phyloP scores from a whole-genome alignment of 805 yeast species.

The Metschnikowia kunwiensis region DNA sequence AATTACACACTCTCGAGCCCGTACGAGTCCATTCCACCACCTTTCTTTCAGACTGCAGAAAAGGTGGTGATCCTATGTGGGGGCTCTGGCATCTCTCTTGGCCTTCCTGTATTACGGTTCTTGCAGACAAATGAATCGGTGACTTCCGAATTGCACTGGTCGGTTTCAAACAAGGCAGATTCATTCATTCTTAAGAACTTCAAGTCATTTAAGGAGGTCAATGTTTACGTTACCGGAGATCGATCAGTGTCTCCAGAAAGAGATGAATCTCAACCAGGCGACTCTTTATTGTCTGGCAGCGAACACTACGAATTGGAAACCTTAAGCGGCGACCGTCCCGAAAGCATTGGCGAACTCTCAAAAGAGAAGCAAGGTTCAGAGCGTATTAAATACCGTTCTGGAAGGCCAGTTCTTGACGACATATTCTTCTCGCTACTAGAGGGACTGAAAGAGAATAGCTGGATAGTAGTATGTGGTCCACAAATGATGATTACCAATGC shows the following conservation, averaged over 20 bases:
- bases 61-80: constrained; percentile 59
- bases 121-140: constrained; percentile 23
- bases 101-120: constrained; percentile 49
- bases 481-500: constrained; percentile 41
- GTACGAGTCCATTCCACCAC: constrained; percentile 43
- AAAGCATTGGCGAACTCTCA: neutral
- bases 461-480: constrained; percentile 64
- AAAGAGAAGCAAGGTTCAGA: neutral
- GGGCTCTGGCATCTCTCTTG: constrained; percentile 71
- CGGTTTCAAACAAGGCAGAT: constrained; percentile 46
- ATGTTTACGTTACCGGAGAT: constrained; percentile 15
- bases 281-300: constrained; percentile 21
- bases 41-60: constrained; percentile 47
- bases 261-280: constrained; percentile 18
- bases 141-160: constrained; percentile 51
- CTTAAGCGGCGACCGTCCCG: constrained; percentile 12
- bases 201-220: neutral
- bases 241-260: neutral
- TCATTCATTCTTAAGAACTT: constrained; percentile 44
- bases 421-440: constrained; percentile 30
- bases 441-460: constrained; percentile 38
- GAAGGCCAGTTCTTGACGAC: constrained; percentile 44
- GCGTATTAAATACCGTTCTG: constrained; percentile 21
- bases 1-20: constrained; percentile 25
- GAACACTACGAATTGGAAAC: constrained; percentile 17